phyloP scores from a whole-genome alignment of 2,329 filamentous ascomycete genomes.

The Neoarthrinium moseri region DNA sequence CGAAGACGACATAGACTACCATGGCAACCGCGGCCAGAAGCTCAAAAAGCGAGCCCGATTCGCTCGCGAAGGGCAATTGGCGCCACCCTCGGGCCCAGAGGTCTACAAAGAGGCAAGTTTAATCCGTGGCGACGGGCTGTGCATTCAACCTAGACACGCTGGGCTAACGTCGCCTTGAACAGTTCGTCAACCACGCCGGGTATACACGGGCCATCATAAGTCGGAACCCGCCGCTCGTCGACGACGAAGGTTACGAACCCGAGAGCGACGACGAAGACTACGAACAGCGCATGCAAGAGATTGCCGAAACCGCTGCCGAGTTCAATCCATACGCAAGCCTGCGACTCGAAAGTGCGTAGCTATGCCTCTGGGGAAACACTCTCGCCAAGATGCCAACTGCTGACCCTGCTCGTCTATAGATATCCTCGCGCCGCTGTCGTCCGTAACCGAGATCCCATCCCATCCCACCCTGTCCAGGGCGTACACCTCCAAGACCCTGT shows the following conservation, averaged over 20 bases:
- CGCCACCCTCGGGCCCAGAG: conserved; percentile 62
- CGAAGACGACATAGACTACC: conserved; percentile 67
- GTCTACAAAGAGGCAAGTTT: conserved; percentile 68
- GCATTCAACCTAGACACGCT: neutral
- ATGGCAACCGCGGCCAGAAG: conserved; percentile 76
- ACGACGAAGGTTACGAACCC: conserved; percentile 76
- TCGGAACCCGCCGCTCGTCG: conserved; percentile 69
- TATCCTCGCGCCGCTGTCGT: conserved; percentile 72
- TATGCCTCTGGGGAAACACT: neutral
- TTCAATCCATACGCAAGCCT: conserved; percentile 74
- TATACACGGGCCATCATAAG: conserved; percentile 71
- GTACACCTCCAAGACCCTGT: conserved; percentile 72
- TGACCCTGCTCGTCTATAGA: conserved; percentile 40
- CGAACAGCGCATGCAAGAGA: conserved; percentile 60
- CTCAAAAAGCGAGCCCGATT: conserved; percentile 74
- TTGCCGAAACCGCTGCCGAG: conserved; percentile 61
- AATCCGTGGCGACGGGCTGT: neutral
- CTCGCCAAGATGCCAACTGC: neutral
- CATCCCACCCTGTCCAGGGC: conserved; percentile 74
- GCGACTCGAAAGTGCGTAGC: conserved; percentile 63
- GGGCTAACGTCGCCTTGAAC: conserved; percentile 7
- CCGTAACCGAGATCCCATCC: conserved; percentile 70
- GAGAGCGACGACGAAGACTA: conserved; percentile 74
- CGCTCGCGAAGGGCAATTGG: conserved; percentile 67
- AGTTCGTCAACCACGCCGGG: conserved; percentile 74